Evolutionary conservation across 2,329 filamentous ascomycete genomes (phyloP), one percentile per base, ranked within the genome.

Genomic region (Neobulgaria alba): DNA sequence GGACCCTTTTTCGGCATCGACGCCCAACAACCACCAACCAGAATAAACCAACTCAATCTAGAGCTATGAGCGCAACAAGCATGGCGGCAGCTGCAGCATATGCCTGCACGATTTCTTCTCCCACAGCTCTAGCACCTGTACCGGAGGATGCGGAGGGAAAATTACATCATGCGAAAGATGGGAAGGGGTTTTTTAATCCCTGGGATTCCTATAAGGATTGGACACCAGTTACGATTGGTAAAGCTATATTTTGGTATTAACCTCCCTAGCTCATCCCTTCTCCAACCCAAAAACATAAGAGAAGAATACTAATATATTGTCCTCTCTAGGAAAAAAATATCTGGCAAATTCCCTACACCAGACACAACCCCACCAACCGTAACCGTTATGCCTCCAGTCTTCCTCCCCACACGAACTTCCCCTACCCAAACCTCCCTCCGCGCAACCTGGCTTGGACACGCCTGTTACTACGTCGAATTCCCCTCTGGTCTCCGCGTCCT

Each of bases 381-480:
- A 2, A 64, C 72, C 2, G 70, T 83, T n/a, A 68, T 61, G 20
- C 69, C 67, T 37, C 78, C 79, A 2, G 57, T 62, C 12, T 83
- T 84, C 58, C 67, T 80, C 29, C 62, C 71, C 2, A 65, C 64
- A 9, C 67, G 79, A 38, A 7, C 7, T 26, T 26, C 23, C 7
- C 60, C 68, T 8, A 74, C 70, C 10, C 52, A 51, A 5, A 42
- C 51, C 2, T 79, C 73, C 30, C 72, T 96, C 17, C 79, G 88
- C 39, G 85, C 89, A 23, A 96, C 90, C 30, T 95, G 90, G 90
- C 77, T 96, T 2, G 90, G 90, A 26, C 90, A 96, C 61, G 89
- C 90, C 3, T 95, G 88, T 67, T 95, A 88, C 67, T 89, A 86
- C 56, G 77, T 94, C 52, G 90, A 95, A 62, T 95, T 89, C 55